Evolutionary conservation across 768 basidiomycete species (phyloP).

Genomic region (Leccinum fibrillosum): DNA sequence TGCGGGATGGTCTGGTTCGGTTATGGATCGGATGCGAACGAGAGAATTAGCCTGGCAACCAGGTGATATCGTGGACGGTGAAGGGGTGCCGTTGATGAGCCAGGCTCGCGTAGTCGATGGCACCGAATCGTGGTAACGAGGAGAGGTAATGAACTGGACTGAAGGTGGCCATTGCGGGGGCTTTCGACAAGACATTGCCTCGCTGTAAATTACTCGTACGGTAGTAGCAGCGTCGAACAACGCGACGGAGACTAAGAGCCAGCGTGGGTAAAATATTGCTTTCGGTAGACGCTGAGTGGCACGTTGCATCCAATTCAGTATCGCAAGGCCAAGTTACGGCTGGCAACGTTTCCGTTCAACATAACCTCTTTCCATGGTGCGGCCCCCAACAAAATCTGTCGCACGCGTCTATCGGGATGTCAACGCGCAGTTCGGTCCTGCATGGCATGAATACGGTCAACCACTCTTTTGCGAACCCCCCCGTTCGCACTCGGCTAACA

Average conservation of each 20-base stretch:
- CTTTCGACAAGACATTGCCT: slow-evolving; percentile 12
- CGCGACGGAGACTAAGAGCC: neutral
- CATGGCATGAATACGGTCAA: slow-evolving; percentile 96
- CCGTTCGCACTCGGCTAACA: slow-evolving; percentile 9
- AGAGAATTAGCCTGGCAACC: slow-evolving; percentile 21
- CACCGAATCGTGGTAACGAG: slow-evolving; percentile 58
- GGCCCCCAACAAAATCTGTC: slow-evolving; percentile 72
- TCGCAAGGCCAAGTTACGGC: slow-evolving; percentile 11
- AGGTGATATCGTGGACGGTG: neutral
- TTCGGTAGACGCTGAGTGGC: slow-evolving; percentile 1
- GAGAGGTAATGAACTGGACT: slow-evolving; percentile 51
- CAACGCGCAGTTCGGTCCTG: slow-evolving; percentile 80
- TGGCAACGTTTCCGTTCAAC: slow-evolving; percentile 8
- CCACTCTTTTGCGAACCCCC: slow-evolving; percentile 4
- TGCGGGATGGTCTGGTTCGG: slow-evolving; percentile 65
- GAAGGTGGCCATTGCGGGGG: slow-evolving; percentile 52
- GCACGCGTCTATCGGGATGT: slow-evolving; percentile 87
- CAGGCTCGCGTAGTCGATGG: slow-evolving; percentile 38
- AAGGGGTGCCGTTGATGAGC: slow-evolving; percentile 30
- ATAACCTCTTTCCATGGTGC: slow-evolving; percentile 51
- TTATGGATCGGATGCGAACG: slow-evolving; percentile 58
- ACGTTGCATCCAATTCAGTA: slow-evolving; percentile 14
- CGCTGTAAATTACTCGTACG: neutral
- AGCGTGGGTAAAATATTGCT: slow-evolving; percentile 29
- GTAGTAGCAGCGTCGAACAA: neutral